Evolutionary conservation across 176 grass and related monocot species (phyloP).

Genomic region (Lolium multiflorum): DNA sequence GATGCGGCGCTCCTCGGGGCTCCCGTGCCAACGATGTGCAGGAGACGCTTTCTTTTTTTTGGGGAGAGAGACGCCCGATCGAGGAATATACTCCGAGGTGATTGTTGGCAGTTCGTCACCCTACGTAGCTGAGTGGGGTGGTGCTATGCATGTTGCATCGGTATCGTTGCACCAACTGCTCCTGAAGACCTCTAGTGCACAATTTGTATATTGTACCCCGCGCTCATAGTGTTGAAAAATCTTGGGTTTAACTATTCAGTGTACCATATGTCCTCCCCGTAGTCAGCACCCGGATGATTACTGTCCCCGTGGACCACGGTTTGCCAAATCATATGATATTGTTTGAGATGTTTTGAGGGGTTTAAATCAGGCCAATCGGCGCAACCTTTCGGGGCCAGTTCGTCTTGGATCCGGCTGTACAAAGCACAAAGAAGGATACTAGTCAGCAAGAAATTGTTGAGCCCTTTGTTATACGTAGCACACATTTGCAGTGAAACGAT

Average conservation of each 20-base stretch:
- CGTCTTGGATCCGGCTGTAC: no score
- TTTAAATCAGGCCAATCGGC: no score
- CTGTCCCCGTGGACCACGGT: constrained; percentile 45
- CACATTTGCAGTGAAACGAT: no score
- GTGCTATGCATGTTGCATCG: constrained; percentile 29
- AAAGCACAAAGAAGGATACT: no score
- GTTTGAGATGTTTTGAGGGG: background rate
- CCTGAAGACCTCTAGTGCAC: background rate
- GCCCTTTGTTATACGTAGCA: no score
- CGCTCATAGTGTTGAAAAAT: background rate
- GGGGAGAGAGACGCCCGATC: background rate
- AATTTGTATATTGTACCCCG: background rate
- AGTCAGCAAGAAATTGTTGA: no score
- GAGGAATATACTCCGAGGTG: background rate
- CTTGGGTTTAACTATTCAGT: background rate
- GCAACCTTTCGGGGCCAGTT: no score
- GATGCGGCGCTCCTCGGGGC: background rate
- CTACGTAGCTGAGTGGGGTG: background rate
- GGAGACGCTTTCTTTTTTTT: background rate
- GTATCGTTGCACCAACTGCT: constrained; percentile 27
- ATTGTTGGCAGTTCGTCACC: background rate
- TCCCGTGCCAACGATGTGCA: background rate
- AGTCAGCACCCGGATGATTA: constrained; percentile 31
- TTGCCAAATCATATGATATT: background rate
- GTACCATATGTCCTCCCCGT: background rate